Evolutionary conservation across 2,329 filamentous ascomycete genomes (phyloP), one percentile per base, ranked within the genome.

Genomic region (Cryphonectria nitschkei): DNA sequence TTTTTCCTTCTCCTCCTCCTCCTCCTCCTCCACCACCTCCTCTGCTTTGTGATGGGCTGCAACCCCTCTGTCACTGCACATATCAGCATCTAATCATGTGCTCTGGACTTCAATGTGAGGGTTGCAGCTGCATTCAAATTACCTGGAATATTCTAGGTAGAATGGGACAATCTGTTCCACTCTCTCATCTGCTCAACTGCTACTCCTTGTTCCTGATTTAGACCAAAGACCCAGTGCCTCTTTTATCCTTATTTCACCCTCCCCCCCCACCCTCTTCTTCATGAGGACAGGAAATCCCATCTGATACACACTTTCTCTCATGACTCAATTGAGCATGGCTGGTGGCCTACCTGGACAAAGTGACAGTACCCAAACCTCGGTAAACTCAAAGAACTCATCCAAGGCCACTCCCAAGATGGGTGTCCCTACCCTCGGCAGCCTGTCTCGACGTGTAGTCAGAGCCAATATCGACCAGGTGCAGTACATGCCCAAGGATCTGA

Each of bases 401-500:
- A 39, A 22, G 37, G 11, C n/a, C 34, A n/a, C 11, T 19, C 61
- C 14, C 7, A 46, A 52, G 16, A 65, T 50, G 29, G 43, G 43
- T 19, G 63, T 65, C 9, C 63, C 41, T 2, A 65, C 43, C 16
- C 43, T 65, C 8, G 41, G 63, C 26, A 43, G 29, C 63, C 41
- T 65, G 9, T 50, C 41, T 52, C 29, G 63, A 5, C 43, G 43
- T 16, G 41, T 65, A 1, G 63, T 43, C 39, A 37, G 41, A 37
- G 63, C 63, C 26, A 19, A 65, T 19, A 52, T 65, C 26, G 63
- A 65, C 29, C 41, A 65, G 14, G 41, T 65, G 3, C 43, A 50
- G 19, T 65, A 65, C 43, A 52, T 65, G n/a, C 63, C 63, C 2
- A 7, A 22, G 29, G 2, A 50, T 3, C 56, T 72, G n/a, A 56